These are phyloP conservation scores for Pichia sorboxylosa DNA, from an alignment of 1,139 yeast genomes.

Conservation along the genomic window DNA sequence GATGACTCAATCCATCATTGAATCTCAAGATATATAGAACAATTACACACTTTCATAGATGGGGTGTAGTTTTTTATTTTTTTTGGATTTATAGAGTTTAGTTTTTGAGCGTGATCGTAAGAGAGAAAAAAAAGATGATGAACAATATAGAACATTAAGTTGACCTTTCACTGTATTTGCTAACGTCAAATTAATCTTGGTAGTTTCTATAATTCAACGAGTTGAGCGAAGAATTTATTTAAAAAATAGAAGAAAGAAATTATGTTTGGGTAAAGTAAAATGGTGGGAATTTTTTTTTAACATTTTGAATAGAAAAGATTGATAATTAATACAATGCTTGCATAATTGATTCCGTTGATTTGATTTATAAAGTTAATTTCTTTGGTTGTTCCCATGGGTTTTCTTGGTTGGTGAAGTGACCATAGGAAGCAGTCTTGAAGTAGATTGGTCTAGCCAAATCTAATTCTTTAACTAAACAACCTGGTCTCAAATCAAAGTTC, in stretches of 20 bases:
- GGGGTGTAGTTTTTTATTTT: slow-evolving; percentile 5
- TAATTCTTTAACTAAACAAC: slow-evolving; percentile 93
- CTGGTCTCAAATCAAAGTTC: slow-evolving; percentile 98
- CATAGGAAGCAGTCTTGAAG: slow-evolving; percentile 97
- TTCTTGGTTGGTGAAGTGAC: slow-evolving; percentile 98
- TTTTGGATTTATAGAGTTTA: no score
- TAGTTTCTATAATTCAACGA: slow-evolving; percentile 5
- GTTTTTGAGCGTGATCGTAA: no score
- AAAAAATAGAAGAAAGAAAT: slow-evolving; percentile 1
- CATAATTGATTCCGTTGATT: background rate
- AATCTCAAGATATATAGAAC: slow-evolving; percentile 10
- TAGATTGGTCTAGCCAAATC: slow-evolving; percentile 98
- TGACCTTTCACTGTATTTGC: no score
- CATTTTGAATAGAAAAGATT: slow-evolving; percentile 1
- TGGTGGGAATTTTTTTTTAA: background rate
- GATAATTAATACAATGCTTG: background rate
- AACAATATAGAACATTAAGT: no score
- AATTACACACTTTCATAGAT: slow-evolving; percentile 8
- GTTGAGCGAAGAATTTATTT: slow-evolving; percentile 11
- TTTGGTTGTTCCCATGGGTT: slow-evolving; percentile 98
- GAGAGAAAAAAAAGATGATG: no score
- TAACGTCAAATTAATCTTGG: no score
- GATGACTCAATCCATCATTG: slow-evolving; percentile 17
- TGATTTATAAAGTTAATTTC: slow-evolving; percentile 54
- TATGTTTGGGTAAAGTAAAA: no score